These are phyloP conservation scores for cucumber (Cucumis sativus) DNA, from an alignment of 306 rosid species.

Conservation along the genomic window Cucumber_9930_V3 NC_026661.2:1440001-1440500, in stretches of 20 bases:
- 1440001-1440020: constrained; percentile 1
- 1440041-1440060: constrained; percentile 53
- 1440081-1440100: constrained; percentile 92
- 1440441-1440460: constrained; percentile 91
- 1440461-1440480: constrained; percentile 82
- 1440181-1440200: not conserved
- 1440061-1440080: constrained; percentile 93
- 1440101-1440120: constrained; percentile 99
- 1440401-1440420: constrained; percentile 87
- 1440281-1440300: not conserved
- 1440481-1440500: not conserved
- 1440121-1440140: constrained; percentile 97
- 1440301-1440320: not conserved
- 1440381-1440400: constrained; percentile 91
- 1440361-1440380: constrained; percentile 8
- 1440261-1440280: not conserved
- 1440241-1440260: not conserved
- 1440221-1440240: not conserved
- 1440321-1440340: not conserved
- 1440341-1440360: constrained; percentile 2
- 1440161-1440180: not conserved
- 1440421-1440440: constrained; percentile 89
- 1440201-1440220: not conserved
- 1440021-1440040: constrained; percentile 6
- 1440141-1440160: constrained; percentile 97